Evolutionary conservation across 2,329 filamentous ascomycete species (phyloP), one percentile per base, ranked within the genome.

Genomic region (Aspergillus vadensis): DNA sequence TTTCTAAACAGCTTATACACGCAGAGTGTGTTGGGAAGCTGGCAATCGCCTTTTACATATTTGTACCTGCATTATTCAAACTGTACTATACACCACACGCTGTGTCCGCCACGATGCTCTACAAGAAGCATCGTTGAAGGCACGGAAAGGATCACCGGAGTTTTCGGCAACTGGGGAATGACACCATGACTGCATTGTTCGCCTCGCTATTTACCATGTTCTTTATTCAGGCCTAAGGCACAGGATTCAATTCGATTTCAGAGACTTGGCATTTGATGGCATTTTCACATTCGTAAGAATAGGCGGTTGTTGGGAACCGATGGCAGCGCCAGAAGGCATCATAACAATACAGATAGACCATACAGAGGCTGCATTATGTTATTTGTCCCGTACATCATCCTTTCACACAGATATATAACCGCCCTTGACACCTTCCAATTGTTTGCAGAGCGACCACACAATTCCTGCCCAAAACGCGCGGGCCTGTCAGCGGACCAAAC

Each of bases 1-100:
- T 80, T 98, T 94, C 80, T 97, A 88, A 80, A 57, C 51, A 27
- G 27, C 44, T 62, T 58, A 30, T 41, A 17, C 39, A 23, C 44
- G 43, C 54, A 32, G 30, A 10, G n/a, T 55, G 15, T 55, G 53
- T 19, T 25, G 39, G 30, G n/a, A 32, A 12, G 43, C 39, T 41
- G 30, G 36, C 32, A 36, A 25, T 50, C 32, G 55, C 53, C 30
- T 27, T 21, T 55, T 53, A 44, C 51, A 39, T 39, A 51, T 60
- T 54, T 41, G 59, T 60, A 54, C 53, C 61, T 32, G 52, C 32
- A 53, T 60, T 51, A 44, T 47, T 23, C 49, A 47, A 47, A 61
- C 59, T 75, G 72, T 75, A 75, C 66, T 65, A 72, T 74, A 76
- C 65, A 63, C 59, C 55, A 60, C 59, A 58, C 27, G 48, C 56